Percentiles rank a stretch among this genome's conserved stretches.
phyloP scores from a whole-genome alignment of 208 protist species.

The Acanthamoeba comandoni region DNA sequence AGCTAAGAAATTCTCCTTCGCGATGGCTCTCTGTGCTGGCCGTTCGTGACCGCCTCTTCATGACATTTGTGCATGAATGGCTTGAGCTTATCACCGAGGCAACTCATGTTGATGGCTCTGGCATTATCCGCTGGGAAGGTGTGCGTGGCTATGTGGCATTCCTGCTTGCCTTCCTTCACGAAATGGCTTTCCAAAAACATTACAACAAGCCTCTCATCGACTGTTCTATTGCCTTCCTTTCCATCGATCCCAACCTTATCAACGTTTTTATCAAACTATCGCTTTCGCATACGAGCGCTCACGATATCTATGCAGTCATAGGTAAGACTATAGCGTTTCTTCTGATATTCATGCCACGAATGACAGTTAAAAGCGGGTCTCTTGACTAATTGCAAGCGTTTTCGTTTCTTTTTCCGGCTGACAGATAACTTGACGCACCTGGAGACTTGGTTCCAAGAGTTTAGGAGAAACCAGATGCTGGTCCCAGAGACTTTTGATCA shows the following conservation, averaged over 20 bases:
- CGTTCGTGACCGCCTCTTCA: constrained; percentile 15
- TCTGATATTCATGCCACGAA: too few species aligned
- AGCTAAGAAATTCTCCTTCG: background rate
- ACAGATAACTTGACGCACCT: too few species aligned
- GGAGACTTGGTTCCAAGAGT: constrained; percentile 52
- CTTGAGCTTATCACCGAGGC: constrained; percentile 27
- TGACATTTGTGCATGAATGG: constrained; percentile 46
- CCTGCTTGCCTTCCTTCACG: constrained; percentile 59
- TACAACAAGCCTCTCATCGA: constrained; percentile 62
- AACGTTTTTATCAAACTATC: constrained; percentile 52
- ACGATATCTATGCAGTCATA: background rate
- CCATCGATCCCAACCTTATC: constrained; percentile 49
- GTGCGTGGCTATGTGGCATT: constrained; percentile 67
- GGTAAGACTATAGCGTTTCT: too few species aligned
- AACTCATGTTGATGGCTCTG: background rate
- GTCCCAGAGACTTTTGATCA: constrained; percentile 41
- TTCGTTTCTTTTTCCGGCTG: too few species aligned
- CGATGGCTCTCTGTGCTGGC: constrained; percentile 4
- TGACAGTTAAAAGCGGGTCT: too few species aligned
- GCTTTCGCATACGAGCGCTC: constrained; percentile 33
- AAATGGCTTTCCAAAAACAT: constrained; percentile 38
- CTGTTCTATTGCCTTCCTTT: constrained; percentile 65
- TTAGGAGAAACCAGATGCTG: background rate
- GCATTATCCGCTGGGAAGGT: constrained; percentile 43
- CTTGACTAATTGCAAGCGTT: too few species aligned